These are phyloP conservation scores for Trichomonascaceae sp. DNA, from an alignment of 1,139 yeast species.

Conservation along the genomic window DNA sequence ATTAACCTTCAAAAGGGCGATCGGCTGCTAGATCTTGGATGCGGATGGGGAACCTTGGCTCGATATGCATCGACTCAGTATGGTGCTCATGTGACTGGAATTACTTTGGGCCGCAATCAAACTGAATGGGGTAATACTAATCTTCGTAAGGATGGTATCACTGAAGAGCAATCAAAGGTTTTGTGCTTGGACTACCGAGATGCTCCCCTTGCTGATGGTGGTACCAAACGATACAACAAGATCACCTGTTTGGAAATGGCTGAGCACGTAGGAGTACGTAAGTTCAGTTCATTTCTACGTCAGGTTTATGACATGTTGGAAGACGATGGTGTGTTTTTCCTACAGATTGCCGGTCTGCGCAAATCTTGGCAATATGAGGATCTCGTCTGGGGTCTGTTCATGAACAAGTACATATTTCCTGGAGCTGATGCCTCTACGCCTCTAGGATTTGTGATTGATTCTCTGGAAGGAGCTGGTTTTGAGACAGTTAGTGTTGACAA, in stretches of 20 bases:
- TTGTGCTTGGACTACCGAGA: constrained; percentile 88
- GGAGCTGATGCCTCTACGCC: constrained; percentile 98
- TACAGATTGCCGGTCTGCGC: constrained; percentile 89
- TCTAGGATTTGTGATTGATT: constrained; percentile 69
- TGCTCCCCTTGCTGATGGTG: constrained; percentile 61
- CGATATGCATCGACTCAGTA: constrained; percentile 75
- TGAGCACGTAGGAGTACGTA: constrained; percentile 92
- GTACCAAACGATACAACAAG: constrained; percentile 68
- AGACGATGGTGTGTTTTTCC: constrained; percentile 81
- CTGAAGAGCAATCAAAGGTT: constrained; percentile 63
- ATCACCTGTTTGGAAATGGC: constrained; percentile 94
- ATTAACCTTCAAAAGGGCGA: constrained; percentile 70
- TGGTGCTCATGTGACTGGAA: constrained; percentile 84
- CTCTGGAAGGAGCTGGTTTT: constrained; percentile 78
- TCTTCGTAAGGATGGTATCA: constrained; percentile 62
- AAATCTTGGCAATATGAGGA: constrained; percentile 95
- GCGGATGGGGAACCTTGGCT: constrained; percentile 97
- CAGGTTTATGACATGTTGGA: constrained; percentile 85
- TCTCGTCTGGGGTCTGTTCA: constrained; percentile 87
- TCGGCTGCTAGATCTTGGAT: constrained; percentile 73
- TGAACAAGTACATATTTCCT: constrained; percentile 95
- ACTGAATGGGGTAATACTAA: constrained; percentile 82
- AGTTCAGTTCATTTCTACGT: constrained; percentile 64
- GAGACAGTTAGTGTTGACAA: constrained; percentile 81
- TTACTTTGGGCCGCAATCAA: constrained; percentile 85